These are phyloP conservation scores for Capronia epimyces DNA, from an alignment of 2,329 filamentous ascomycete species.

Conservation along the genomic window DNA sequence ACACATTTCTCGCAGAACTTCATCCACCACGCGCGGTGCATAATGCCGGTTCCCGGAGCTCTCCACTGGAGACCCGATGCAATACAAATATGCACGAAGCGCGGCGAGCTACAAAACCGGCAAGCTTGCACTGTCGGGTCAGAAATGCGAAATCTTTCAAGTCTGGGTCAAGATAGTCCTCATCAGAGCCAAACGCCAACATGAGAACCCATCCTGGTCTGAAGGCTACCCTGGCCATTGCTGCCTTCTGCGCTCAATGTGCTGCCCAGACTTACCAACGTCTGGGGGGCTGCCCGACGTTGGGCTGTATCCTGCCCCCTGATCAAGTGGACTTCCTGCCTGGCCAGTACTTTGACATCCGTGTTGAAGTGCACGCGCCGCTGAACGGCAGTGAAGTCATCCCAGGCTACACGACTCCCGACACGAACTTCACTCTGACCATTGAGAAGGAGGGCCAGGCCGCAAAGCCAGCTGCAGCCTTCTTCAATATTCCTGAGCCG, in stretches of 20 bases:
- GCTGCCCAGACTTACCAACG: conserved; percentile 52
- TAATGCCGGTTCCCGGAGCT: not conserved
- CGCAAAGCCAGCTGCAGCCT: conserved; percentile 55
- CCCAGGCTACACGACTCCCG: conserved; percentile 61
- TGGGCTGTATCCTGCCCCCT: conserved; percentile 55
- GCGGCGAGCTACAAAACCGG: not conserved
- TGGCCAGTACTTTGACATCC: conserved; percentile 77
- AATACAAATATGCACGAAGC: no score
- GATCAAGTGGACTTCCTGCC: conserved; percentile 72
- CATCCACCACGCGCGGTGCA: not conserved
- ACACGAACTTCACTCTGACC: conserved; percentile 69
- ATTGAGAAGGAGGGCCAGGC: conserved; percentile 54
- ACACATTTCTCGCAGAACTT: no score
- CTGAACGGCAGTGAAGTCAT: conserved; percentile 77
- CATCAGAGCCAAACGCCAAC: not conserved
- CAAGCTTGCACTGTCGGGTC: not conserved
- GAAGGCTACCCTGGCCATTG: conserved; percentile 16
- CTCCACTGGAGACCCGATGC: no score
- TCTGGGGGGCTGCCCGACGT: conserved; percentile 51
- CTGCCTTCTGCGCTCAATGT: conserved; percentile 19
- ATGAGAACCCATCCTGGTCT: conserved; percentile 14
- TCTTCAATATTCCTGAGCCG: conserved; percentile 66
- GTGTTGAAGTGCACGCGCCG: conserved; percentile 74
- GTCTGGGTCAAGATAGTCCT: no score
- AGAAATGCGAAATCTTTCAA: no score